Base-by-base conservation (phyloP, 2,329 filamentous ascomycete species). In the Cladobotryum protrusum region DNA sequence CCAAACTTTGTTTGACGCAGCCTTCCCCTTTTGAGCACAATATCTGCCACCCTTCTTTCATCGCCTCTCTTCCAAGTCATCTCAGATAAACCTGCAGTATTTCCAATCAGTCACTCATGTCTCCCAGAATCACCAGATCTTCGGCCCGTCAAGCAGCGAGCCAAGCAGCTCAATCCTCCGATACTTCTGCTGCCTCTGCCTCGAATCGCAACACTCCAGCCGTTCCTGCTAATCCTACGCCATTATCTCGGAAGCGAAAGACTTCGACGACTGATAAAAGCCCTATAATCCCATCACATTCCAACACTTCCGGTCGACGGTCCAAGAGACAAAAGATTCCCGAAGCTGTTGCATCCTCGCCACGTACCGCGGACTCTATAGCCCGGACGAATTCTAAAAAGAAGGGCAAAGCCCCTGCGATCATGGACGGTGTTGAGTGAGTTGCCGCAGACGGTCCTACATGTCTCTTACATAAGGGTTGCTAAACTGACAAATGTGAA, bases 81-180 rank as follows among this genome's bases (percentile, higher is more conserved):
- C 50, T 58, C 57, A 63, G 66, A 49, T 52, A 46, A 40, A 35
- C 39, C 44, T 43, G 34, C 42, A 43, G 20, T 36, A 32, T 46
- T 42, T 29, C 43, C 43, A 37, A 32, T 47, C 44, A 52, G 42
- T 47, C 50, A 85, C 88, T 92, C 84, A 96, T 96, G 90, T 89
- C 88, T 82, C 77, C 84, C 81, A 96, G 91, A 88, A 85, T 93
- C 65, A 96, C 92, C 78, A 89, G 92, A 77, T 93, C 91, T 65
- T 86, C 91, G 71, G 87, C 91, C 76, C 90, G 90, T 78, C 85
- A 89, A 81, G 88, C 88, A 75, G 86, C 88, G 67, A 81, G 71
- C 66, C 75, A 75, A 65, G 72, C 74, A 72, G 73, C 72, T 60
- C 72, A 73, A 63, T 67, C 74, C 43, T 68, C 65, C 55, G 63